phyloP scores from a whole-genome alignment of 2,329 filamentous ascomycete genomes.

The Colletotrichum eleusines region DNA sequence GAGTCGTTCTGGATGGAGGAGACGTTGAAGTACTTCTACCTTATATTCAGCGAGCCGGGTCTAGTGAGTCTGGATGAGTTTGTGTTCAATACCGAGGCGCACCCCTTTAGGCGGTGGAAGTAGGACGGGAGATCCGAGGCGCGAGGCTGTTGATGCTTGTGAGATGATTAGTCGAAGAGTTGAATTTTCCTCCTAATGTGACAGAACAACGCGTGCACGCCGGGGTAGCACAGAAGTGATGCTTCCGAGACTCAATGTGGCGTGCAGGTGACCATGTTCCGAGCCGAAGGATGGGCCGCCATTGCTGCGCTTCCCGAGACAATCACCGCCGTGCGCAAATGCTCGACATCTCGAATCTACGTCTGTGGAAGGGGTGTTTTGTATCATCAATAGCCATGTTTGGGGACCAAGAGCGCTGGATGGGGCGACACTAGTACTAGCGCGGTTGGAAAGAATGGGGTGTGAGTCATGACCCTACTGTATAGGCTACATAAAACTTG shows the following conservation, averaged over 20 bases:
- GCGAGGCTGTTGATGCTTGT: background rate
- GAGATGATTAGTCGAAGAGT: background rate
- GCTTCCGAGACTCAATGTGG: background rate
- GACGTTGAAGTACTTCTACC: slow-evolving; percentile 49
- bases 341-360: background rate
- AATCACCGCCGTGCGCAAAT: background rate
- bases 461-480: background rate
- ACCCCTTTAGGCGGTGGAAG: slow-evolving; percentile 45
- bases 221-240: background rate
- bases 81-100: slow-evolving; percentile 59
- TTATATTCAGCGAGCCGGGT: slow-evolving; percentile 69
- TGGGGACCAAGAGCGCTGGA: background rate
- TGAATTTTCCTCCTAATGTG: background rate
- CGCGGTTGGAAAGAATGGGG: no score
- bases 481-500: fast-evolving
- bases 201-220: background rate
- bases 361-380: background rate
- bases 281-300: background rate
- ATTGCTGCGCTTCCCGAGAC: background rate
- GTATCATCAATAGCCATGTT: background rate
- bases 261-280: background rate
- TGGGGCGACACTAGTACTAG: background rate
- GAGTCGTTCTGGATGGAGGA: slow-evolving; percentile 56
- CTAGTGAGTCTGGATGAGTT: slow-evolving; percentile 69
- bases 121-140: background rate